phyloP scores from a whole-genome alignment of 2,329 filamentous ascomycete species.

The Penicillium sp. region DNA sequence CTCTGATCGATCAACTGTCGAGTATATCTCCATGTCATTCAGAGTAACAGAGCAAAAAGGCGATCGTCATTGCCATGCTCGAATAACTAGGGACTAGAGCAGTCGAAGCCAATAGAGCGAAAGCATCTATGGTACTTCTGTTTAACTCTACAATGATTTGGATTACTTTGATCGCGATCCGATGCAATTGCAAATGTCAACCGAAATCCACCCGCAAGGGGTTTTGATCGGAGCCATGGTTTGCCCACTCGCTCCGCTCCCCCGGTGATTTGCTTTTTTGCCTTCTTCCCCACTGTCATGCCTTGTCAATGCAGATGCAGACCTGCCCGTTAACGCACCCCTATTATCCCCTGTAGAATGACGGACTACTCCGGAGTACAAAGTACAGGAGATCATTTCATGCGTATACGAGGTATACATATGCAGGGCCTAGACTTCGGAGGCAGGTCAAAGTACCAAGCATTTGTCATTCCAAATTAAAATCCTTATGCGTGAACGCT shows the following conservation, averaged over 20 bases:
- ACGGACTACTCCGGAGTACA: background rate
- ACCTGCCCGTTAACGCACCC: constrained; percentile 1
- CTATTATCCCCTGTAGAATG: background rate
- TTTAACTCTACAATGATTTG: background rate
- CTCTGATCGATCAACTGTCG: background rate
- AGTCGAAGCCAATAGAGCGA: background rate
- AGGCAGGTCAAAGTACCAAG: background rate
- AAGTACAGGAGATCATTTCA: background rate
- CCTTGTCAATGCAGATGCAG: constrained; percentile 1
- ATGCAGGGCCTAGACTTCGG: background rate
- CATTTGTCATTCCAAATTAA: background rate
- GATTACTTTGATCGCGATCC: background rate
- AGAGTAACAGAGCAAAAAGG: background rate
- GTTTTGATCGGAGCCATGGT: background rate
- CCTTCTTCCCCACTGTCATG: background rate
- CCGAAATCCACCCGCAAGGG: constrained; percentile 1
- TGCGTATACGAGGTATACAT: background rate
- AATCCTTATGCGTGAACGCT: constrained; percentile 3
- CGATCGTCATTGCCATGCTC: background rate
- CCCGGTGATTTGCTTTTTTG: constrained; percentile 1
- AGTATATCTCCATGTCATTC: background rate
- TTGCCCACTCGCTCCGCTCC: background rate
- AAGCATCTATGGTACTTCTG: constrained; percentile 1
- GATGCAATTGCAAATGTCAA: background rate
- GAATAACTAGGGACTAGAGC: background rate